Evolutionary conservation across 2,329 filamentous ascomycete genomes (phyloP), one percentile per base, ranked within the genome.

Genomic region (Aspergillus clavatus): DNA sequence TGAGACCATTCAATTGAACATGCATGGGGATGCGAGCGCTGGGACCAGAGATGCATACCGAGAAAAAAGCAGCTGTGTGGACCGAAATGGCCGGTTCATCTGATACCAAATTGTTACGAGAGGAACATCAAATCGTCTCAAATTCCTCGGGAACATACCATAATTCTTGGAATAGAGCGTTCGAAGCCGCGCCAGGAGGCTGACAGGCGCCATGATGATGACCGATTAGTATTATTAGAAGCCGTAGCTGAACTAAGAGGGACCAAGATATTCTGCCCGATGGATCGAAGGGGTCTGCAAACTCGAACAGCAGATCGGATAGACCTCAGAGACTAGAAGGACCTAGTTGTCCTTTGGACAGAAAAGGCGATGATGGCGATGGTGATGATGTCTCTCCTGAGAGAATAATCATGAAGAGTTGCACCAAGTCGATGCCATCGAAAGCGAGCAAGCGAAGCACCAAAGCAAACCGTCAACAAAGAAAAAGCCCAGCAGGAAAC

Each of bases 81-180:
- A 59, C 54, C 44, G 67, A 68, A 45, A 71, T 60, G 44, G 62
- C 58, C 21, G 67, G 67, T 42, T 68, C 58, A 51, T 65, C 67
- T 70, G 41, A 39, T 38, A 6, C 18, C 39, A 23, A 33, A 43
- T 26, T 18, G 38, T 56, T 38, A 56, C n/a, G 46, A 46, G 18
- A 28, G 8, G n/a, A 19, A 36, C 21, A 27, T 21, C 14, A 27
- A 16, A n/a, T 22, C 14, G 24, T n/a, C 26, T 29, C 33, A 26
- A 8, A 29, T 40, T 16, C 28, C 18, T n/a, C n/a, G n/a, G 7
- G 5, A 35, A 53, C 53, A 38, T 53, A 68, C 66, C 56, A 24
- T 58, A 46, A 26, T 59, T 52, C 52, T 62, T 65, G 7, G 56
- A 47, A 45, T 68, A 68, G 7, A 68, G 45, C 43, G 52, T 61